Evolutionary conservation across 305 asterid species (phyloP), one percentile per base, ranked within the genome.

Genomic region (Fraxinus ornus): DNA sequence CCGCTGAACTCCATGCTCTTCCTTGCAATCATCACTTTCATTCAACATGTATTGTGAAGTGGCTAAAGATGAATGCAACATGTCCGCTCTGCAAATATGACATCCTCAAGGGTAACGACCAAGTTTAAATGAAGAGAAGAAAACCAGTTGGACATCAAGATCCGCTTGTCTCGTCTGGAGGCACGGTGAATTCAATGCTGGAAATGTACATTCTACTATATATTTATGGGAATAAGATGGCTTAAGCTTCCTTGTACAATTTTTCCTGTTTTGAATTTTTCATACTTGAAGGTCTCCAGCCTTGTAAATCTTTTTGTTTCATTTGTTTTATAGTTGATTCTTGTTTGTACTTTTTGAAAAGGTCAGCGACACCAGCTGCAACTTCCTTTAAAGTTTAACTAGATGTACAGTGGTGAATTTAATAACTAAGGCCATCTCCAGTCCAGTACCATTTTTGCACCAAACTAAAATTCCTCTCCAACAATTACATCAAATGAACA

Each of bases 21-120:
- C 93, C 95, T 7, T 95, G 99, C 73, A 89, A 77, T 88, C 99
- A 95, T 87, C 94, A 95, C 86, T 95, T 91, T 72, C 97, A 95
- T 60, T 88, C 94, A 0, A 79, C 88, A 21, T 95, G 99, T 80
- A 94, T 95, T 0, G 96, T 88, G 88, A 95, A 93, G 87, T 95
- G 99, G 98, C 98, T 95, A 4, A 95, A 93, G 90, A 95, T 94
- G 98, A 95, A 95, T 55, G 99, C 98, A 0, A 95, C 99, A 12
- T 95, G 99, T 85, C 99, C 99, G 0, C 88, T 95, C 15, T 95
- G 99, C 95, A 95, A 95, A 91, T 95, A 86, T 91, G 93, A 94
- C 92, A 93, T 95, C 85, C 93, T 95, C 87, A 94, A 95, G 90
- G 99, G 95, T 64, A 95, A 84, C 49, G 97, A 95, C 19, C 94